Evolutionary conservation across 805 yeast genomes (phyloP).

Genomic region (Brettanomyces custersianus): DNA sequence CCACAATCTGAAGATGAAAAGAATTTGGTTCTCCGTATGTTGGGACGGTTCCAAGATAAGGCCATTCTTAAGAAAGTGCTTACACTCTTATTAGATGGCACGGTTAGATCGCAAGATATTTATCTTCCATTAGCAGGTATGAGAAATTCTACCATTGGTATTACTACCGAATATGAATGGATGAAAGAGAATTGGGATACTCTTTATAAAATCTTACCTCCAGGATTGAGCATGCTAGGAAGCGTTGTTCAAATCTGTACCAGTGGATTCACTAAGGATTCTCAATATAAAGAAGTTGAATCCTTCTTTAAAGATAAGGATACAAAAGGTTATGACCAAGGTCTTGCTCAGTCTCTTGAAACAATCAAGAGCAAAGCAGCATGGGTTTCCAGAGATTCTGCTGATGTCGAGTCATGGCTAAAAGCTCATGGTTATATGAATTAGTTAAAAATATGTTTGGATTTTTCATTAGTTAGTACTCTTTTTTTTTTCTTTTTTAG

Average conservation of each 20-base stretch:
- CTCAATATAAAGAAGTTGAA: slow-evolving; percentile 33
- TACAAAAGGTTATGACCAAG: slow-evolving; percentile 49
- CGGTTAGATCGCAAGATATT: slow-evolving; percentile 44
- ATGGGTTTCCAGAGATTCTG: slow-evolving; percentile 47
- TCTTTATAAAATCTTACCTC: slow-evolving; percentile 60
- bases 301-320: slow-evolving; percentile 41
- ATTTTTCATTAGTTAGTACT: too few relatives aligned
- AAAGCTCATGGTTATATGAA: too few relatives aligned
- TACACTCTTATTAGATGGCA: slow-evolving; percentile 46
- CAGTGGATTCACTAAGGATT: slow-evolving; percentile 30
- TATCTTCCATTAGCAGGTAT: slow-evolving; percentile 70
- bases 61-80: slow-evolving; percentile 31
- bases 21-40: slow-evolving; percentile 44
- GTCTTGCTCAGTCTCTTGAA: slow-evolving; percentile 50
- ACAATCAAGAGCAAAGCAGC: slow-evolving; percentile 39
- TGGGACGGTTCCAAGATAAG: slow-evolving; percentile 38
- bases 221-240: slow-evolving; percentile 73
- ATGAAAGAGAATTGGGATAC: slow-evolving; percentile 59
- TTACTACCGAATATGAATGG: slow-evolving; percentile 70
- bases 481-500: too few relatives aligned
- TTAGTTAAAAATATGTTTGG: too few relatives aligned
- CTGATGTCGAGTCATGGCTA: slow-evolving; percentile 39
- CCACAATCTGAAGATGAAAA: slow-evolving; percentile 52
- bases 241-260: slow-evolving; percentile 58
- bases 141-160: slow-evolving; percentile 54